Evolutionary conservation across 1,284 basidiomycete genomes (phyloP), one percentile per base, ranked within the genome.

Genomic region (Athelia psychrophila): DNA sequence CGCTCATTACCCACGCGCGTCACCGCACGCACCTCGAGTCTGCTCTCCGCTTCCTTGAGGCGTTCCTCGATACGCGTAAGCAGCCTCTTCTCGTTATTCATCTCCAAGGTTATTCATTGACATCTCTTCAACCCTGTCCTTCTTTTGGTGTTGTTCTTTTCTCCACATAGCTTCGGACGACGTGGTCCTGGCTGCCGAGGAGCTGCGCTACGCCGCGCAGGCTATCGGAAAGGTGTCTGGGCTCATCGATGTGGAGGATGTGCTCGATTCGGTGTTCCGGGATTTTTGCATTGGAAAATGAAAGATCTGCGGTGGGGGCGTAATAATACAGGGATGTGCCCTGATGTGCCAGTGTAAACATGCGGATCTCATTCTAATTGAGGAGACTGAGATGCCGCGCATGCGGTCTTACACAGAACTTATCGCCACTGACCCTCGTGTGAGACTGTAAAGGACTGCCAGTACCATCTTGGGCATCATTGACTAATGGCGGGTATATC

Each of bases 201-300:
- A 93, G 62, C 73, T 95, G 33, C 81, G 93, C 19, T 91, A 92
- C 63, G 93, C 92, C 2, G 86, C 88, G 0, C 79, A 81, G 52
- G 83, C 89, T 5, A 76, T 95, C n/a, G 92, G 91, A 1, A 83
- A 83, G 53, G 80, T 95, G 16, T 86, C 88, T 3, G 92, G 93
- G 2, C 64, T 76, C 22, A 81, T 91, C 54, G 81, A 84, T 48
- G 79, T 86, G 25, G 88, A 95, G 60, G 89, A 94, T 55, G 76
- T 95, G 8, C 67, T 95, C 19, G 92, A 93, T 54, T 80, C 79
- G 32, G 79, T 95, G 32, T 95, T 95, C 64, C 75, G 78, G 30
- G 86, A 89, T 50, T 94, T 94, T 66, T 94, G 91, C 63, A 91
- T 94, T 52, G 92, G 92, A 27, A 92, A 92, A 70, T 91, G 57